Evolutionary conservation across 345 rosid species (phyloP).

Genomic region (Brassica carinata): DNA sequence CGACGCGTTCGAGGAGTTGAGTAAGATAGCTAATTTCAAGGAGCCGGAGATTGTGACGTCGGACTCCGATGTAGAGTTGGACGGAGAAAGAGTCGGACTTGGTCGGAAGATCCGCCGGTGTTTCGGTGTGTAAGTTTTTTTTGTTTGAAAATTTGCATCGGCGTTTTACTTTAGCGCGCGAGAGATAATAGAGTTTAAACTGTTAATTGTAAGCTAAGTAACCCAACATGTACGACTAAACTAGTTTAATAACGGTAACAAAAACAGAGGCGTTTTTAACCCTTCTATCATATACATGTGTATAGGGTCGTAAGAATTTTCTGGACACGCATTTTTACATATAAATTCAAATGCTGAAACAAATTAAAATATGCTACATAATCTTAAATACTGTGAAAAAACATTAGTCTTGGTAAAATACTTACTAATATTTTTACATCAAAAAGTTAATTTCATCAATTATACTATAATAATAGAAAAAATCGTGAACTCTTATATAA

Average conservation of each 20-base stretch:
- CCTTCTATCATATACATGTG: not conserved
- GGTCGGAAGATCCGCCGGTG: slow-evolving; percentile 46
- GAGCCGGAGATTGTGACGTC: slow-evolving; percentile 50
- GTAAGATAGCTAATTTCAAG: slow-evolving; percentile 67
- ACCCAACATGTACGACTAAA: slow-evolving; percentile 14
- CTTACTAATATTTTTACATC: too few species aligned
- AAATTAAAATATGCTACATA: not conserved
- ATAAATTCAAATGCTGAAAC: too few species aligned
- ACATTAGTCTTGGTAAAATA: too few species aligned
- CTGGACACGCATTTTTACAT: not conserved
- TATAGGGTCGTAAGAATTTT: not conserved
- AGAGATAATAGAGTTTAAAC: slow-evolving; percentile 2
- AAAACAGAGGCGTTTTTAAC: slow-evolving; percentile 1
- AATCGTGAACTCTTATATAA: too few species aligned
- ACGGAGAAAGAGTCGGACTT: slow-evolving; percentile 42
- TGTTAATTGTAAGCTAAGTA: slow-evolving; percentile 21
- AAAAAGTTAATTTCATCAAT: too few species aligned
- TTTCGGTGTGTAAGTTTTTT: slow-evolving; percentile 21
- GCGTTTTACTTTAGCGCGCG: slow-evolving; percentile 18
- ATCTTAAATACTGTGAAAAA: too few species aligned
- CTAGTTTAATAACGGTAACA: slow-evolving; percentile 1
- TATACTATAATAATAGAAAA: too few species aligned
- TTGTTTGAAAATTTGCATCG: not conserved
- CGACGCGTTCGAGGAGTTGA: slow-evolving; percentile 63
- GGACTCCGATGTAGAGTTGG: slow-evolving; percentile 19